phyloP scores from a whole-genome alignment of 495 filamentous ascomycete genomes.

The Platismatia glauca region DNA sequence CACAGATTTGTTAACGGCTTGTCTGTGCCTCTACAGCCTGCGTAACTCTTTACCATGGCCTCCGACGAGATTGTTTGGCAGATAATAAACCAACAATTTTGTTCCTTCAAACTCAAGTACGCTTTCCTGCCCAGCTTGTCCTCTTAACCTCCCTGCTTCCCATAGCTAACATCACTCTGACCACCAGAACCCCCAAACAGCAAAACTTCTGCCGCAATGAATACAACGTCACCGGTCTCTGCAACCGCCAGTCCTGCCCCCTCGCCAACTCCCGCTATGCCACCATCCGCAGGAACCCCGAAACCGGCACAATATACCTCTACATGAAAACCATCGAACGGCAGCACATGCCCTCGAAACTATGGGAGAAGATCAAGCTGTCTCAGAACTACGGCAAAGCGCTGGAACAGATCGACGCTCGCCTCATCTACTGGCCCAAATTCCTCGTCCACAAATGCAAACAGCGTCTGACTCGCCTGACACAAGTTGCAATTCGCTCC shows the following conservation, averaged over 20 bases:
- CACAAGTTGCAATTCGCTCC: constrained; percentile 85
- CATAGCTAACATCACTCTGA: constrained; percentile 16
- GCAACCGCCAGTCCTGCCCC: constrained; percentile 89
- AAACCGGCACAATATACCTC: constrained; percentile 78
- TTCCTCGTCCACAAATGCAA: constrained; percentile 96
- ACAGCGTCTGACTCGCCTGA: constrained; percentile 87
- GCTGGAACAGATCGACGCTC: constrained; percentile 76
- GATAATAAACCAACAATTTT: constrained; percentile 92
- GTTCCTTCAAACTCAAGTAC: constrained; percentile 92
- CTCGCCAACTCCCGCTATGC: constrained; percentile 95
- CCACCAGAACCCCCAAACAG: constrained; percentile 68
- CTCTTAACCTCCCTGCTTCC: not conserved
- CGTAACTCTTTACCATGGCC: constrained; percentile 40
- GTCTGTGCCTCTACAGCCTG: not conserved
- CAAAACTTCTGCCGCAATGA: constrained; percentile 95
- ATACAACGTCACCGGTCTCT: constrained; percentile 91
- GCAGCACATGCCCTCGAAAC: constrained; percentile 78
- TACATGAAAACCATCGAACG: constrained; percentile 91
- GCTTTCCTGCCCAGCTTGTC: constrained; percentile 26
- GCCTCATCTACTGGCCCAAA: constrained; percentile 92
- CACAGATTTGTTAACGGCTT: not conserved
- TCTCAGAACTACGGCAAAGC: constrained; percentile 85
- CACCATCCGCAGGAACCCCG: constrained; percentile 74
- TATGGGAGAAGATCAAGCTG: constrained; percentile 91
- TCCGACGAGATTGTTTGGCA: constrained; percentile 99